A percentile compares a stretch with the other conserved stretches of the same genome.
Evolutionary conservation across 2,329 filamentous ascomycete species (phyloP).

Genomic region (Aspergillus sp.): DNA sequence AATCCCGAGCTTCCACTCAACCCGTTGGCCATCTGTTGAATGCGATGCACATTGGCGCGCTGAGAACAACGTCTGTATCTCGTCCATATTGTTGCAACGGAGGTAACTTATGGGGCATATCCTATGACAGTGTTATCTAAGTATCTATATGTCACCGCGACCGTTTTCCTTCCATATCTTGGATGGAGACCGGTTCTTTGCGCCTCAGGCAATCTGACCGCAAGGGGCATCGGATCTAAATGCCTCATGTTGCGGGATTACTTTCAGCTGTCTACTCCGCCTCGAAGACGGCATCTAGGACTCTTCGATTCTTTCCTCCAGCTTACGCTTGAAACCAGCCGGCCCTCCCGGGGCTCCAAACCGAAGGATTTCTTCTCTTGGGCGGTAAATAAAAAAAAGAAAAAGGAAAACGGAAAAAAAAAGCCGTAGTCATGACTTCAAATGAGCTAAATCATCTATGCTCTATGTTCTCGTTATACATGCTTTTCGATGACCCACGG

Average conservation of each 20-base stretch:
- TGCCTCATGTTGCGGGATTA: constrained; percentile 6
- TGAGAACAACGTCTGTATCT: constrained; percentile 14
- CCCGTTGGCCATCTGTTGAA: constrained; percentile 12
- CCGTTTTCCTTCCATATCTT: constrained; percentile 10
- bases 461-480: constrained; percentile 10
- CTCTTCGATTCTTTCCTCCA: constrained; percentile 7
- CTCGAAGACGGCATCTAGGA: constrained; percentile 9
- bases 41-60: constrained; percentile 15
- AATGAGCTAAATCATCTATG: constrained; percentile 14
- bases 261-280: constrained; percentile 10
- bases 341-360: constrained; percentile 13
- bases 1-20: constrained; percentile 10
- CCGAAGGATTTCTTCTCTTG: constrained; percentile 12
- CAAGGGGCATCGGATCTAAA: constrained; percentile 3
- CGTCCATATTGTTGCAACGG: constrained; percentile 14
- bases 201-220: constrained; percentile 4
- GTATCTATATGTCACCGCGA: constrained; percentile 13
- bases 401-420: background rate
- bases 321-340: constrained; percentile 9
- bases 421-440: constrained; percentile 9
- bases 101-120: constrained; percentile 4
- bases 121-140: constrained; percentile 13
- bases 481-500: constrained; percentile 9
- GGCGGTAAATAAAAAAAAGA: constrained; percentile 15
- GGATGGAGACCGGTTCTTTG: constrained; percentile 8